Percentiles rank a stretch among this genome's conserved stretches.
phyloP scores from a whole-genome alignment of 2,329 filamentous ascomycete genomes.

The Calonectria honghensis region DNA sequence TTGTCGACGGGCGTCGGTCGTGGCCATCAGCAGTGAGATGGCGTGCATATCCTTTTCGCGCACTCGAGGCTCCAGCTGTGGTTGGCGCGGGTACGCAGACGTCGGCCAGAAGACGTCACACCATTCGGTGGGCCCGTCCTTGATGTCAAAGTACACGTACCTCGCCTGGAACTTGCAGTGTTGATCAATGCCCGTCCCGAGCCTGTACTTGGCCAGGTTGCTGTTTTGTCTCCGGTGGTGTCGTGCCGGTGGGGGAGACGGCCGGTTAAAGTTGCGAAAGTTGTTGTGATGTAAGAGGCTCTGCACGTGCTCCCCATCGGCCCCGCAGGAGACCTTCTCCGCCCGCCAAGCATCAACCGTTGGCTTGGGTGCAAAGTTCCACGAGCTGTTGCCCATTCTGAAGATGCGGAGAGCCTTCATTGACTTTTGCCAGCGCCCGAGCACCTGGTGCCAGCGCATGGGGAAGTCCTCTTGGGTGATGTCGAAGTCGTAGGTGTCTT shows the following conservation, averaged over 20 bases:
- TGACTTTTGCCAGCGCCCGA: conserved; percentile 20
- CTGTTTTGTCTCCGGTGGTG: neutral
- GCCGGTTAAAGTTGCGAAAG: conserved; percentile 32
- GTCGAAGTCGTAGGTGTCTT: conserved; percentile 18
- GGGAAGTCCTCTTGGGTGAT: conserved; percentile 18
- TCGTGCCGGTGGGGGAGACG: conserved; percentile 10
- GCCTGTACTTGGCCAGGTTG: conserved; percentile 6
- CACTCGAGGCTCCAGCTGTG: conserved; percentile 19
- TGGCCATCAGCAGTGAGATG: neutral
- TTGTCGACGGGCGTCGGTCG: neutral
- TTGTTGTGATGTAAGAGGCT: conserved; percentile 29
- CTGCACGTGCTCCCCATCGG: neutral
- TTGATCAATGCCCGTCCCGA: conserved; percentile 23
- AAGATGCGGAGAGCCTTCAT: conserved; percentile 38
- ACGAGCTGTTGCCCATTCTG: conserved; percentile 30
- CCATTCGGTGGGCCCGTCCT: conserved; percentile 21
- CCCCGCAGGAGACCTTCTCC: neutral
- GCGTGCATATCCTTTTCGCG: neutral
- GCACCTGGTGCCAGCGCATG: conserved; percentile 33
- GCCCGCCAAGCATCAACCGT: conserved; percentile 15
- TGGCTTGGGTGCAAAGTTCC: conserved; percentile 13
- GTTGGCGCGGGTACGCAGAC: conserved; percentile 8
- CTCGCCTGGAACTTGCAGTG: conserved; percentile 16
- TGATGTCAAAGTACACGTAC: conserved; percentile 36
- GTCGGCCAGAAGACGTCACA: conserved; percentile 29